These are phyloP conservation scores for Ascochyta pisi DNA, from an alignment of 2,329 filamentous ascomycete species.

Conservation along the genomic window DNA sequence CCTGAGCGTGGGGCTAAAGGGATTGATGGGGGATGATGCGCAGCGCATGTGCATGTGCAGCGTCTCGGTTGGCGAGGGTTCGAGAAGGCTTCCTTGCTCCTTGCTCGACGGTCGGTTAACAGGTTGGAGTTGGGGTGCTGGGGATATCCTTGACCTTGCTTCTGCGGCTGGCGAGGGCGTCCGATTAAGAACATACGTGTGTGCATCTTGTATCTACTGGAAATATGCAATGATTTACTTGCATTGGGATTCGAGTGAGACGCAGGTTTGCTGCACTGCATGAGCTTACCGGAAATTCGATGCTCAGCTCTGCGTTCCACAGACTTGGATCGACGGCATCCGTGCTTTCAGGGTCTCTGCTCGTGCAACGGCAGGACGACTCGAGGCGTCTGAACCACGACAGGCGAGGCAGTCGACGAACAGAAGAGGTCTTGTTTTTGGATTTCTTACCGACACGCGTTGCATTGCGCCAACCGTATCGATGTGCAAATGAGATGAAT, in stretches of 20 bases:
- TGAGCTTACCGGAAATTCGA: neutral
- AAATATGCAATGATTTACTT: too few relatives aligned
- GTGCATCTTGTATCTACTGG: neutral
- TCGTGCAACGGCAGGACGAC: conserved; percentile 21
- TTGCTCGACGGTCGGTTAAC: conserved; percentile 11
- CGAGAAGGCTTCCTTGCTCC: conserved; percentile 29
- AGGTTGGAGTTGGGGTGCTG: conserved; percentile 9
- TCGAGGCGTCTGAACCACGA: neutral
- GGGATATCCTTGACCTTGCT: conserved; percentile 30
- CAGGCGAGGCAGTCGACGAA: neutral
- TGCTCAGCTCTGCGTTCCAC: conserved; percentile 17
- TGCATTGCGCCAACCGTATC: neutral
- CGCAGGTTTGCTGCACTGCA: too few relatives aligned
- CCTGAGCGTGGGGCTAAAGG: too few relatives aligned
- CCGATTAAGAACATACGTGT: too few relatives aligned
- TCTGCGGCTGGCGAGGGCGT: neutral
- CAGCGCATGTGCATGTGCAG: neutral
- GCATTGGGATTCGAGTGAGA: too few relatives aligned
- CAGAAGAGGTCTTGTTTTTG: neutral
- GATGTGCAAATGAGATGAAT: neutral
- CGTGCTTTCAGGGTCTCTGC: conserved; percentile 25
- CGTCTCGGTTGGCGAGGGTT: conserved; percentile 30
- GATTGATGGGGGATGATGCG: conserved; percentile 18
- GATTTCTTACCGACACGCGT: neutral
- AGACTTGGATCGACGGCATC: conserved; percentile 24